Conservation (phyloP, 2,329 filamentous ascomycete genomes). For the Ceratocystis papillata region DNA sequence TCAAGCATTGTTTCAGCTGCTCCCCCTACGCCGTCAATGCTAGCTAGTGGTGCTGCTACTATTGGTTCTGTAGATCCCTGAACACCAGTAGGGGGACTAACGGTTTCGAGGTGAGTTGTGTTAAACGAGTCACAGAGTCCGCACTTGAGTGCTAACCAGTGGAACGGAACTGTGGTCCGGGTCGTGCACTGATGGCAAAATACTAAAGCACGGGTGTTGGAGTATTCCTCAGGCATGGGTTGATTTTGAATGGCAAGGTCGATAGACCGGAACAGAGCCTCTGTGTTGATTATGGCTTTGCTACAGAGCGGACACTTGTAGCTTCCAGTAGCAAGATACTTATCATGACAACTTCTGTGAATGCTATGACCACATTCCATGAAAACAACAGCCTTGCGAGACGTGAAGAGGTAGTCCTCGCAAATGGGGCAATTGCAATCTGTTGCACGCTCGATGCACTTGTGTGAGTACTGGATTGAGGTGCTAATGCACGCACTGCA, state of each 20-base stretch:
- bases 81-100: slow-evolving; percentile 10
- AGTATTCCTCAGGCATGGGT: slow-evolving; percentile 82
- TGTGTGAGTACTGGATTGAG: slow-evolving; percentile 70
- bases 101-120: slow-evolving; percentile 37
- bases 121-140: slow-evolving; percentile 61
- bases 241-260: slow-evolving; percentile 79
- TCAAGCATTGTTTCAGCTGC: background rate
- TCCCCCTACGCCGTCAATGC: background rate
- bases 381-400: slow-evolving; percentile 76
- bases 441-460: slow-evolving; percentile 86
- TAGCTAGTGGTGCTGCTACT: background rate
- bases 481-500: slow-evolving; percentile 94
- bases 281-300: slow-evolving; percentile 96
- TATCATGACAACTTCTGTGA: slow-evolving; percentile 76
- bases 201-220: slow-evolving; percentile 67
- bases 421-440: slow-evolving; percentile 97
- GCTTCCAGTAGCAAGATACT: slow-evolving; percentile 68
- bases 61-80: background rate
- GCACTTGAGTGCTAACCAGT: slow-evolving; percentile 92
- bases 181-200: slow-evolving; percentile 92
- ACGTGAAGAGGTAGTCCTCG: slow-evolving; percentile 92
- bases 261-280: slow-evolving; percentile 81
- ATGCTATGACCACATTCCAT: slow-evolving; percentile 96
- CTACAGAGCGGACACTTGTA: slow-evolving; percentile 97
- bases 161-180: slow-evolving; percentile 75